Evolutionary conservation across 495 filamentous ascomycete species (phyloP).

Genomic region (Penicillium argentinense): DNA sequence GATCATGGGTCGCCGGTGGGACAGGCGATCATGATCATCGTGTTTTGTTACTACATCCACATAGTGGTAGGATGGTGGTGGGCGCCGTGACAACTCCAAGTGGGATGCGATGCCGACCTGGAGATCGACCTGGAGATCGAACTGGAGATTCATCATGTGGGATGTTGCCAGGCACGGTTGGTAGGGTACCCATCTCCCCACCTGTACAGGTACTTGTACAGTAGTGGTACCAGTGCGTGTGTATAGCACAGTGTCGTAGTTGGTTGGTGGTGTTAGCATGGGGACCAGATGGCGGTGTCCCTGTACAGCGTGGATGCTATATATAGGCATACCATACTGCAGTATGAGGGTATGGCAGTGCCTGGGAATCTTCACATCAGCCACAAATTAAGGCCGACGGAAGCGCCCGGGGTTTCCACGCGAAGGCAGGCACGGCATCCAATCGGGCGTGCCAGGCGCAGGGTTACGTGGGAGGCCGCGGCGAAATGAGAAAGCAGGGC

Average conservation of each 20-base stretch:
- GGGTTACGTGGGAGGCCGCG: conserved; percentile 1
- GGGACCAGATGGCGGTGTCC: not conserved
- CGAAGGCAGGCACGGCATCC: not conserved
- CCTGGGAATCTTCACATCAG: not conserved
- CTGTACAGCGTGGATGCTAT: conserved; percentile 3
- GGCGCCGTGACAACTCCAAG: too few relatives aligned
- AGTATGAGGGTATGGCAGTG: not conserved
- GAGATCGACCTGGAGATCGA: too few relatives aligned
- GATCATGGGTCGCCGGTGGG: conserved; percentile 2
- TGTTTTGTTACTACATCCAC: too few relatives aligned
- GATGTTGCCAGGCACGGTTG: too few relatives aligned
- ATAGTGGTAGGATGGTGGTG: too few relatives aligned
- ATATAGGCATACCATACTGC: conserved; percentile 1
- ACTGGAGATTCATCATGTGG: too few relatives aligned
- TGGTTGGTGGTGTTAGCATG: not conserved
- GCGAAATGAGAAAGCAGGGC: conserved; percentile 1
- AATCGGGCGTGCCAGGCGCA: conserved; percentile 1
- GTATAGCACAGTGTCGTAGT: too few relatives aligned
- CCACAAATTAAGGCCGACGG: conserved; percentile 16
- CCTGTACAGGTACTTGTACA: too few relatives aligned
- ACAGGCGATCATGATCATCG: too few relatives aligned
- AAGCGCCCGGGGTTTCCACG: conserved; percentile 7
- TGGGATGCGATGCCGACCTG: too few relatives aligned
- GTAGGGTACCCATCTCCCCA: too few relatives aligned
- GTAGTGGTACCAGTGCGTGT: too few relatives aligned